Base-by-base conservation (phyloP, 1,284 basidiomycete species). In the Anthracocystis setariae region DNA sequence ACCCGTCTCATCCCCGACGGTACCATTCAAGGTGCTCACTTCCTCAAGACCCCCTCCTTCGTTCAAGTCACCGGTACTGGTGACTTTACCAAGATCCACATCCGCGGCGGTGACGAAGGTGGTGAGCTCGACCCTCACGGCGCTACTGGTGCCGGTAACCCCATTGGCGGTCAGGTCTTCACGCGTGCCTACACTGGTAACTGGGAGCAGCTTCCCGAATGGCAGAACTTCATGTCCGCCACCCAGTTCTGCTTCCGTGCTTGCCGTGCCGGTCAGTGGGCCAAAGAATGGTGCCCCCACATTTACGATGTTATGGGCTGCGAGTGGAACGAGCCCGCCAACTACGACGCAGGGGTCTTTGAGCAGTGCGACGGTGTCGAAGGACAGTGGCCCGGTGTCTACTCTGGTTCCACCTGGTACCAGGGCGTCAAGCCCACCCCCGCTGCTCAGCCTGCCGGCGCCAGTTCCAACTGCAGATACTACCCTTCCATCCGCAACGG, bases 1-100 rank as follows among this genome's bases (percentile, higher is more conserved):
- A 89, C 89, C 15, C 89, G 90, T 53, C 83, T 91, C 65, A 92
- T 94, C 72, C 92, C 92, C 23, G 86, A 89, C 63, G 91, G 90
- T 32, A 85, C 90, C 24, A 88, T 93, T 80, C 85, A 85, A 20
- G 88, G 89, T 56, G 91, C 89, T 25, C 90, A 91, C 82, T 89
- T 89, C 75, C 85, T 89, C 66, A 85, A 87, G 80, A 88, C 92
- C 4, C 87, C 77, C 20, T 88, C 89, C 79, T 91, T 88, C 77
- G 86, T 91, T 27, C 89, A 91, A 81, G 83, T 91, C 63, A 89
- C 88, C 49, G 90, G 88, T 57, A 47, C 47, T n/a, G 83, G 82
- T 35, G 79, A 84, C 73, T 81, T 84, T 21, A 83, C 81, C 63
- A 82, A 80, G 74, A 76, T 84, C 42, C 76, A 79, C 68, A 71